Conservation (phyloP, 208 protist species). For the Strigomonas culicis region DNA sequence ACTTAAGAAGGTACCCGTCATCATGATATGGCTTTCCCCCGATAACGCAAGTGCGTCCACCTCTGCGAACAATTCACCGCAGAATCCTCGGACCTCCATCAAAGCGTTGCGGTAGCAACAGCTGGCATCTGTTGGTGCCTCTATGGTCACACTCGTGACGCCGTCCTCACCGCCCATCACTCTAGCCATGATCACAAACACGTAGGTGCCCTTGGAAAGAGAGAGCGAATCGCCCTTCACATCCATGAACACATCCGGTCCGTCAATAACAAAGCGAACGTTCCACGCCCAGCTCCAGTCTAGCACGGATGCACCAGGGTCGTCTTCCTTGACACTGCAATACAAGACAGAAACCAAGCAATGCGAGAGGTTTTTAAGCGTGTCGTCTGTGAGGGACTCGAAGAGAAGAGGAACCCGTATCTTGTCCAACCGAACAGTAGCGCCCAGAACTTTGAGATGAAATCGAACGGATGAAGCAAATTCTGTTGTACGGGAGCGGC, state of each 20-base stretch:
- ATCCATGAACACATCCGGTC: not conserved
- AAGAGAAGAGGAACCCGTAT: not conserved
- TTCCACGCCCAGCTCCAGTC: constrained; percentile 57
- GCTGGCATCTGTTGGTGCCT: constrained; percentile 11
- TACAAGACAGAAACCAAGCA: constrained; percentile 11
- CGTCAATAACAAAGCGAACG: constrained; percentile 37
- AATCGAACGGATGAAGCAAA: constrained; percentile 14
- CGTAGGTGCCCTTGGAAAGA: constrained; percentile 24
- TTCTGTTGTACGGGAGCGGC: constrained; percentile 4
- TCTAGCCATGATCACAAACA: constrained; percentile 27
- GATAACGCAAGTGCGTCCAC: constrained; percentile 33
- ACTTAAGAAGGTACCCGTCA: constrained; percentile 63
- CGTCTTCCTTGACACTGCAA: not conserved
- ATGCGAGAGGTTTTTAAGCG: not conserved
- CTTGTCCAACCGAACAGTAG: constrained; percentile 8
- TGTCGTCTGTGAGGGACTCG: not conserved
- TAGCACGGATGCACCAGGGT: not conserved
- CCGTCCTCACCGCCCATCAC: constrained; percentile 30
- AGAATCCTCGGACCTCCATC: constrained; percentile 41
- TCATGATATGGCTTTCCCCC: constrained; percentile 61
- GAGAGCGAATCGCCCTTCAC: not conserved
- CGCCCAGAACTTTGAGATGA: constrained; percentile 16
- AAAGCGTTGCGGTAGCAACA: constrained; percentile 43
- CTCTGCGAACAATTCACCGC: constrained; percentile 44
- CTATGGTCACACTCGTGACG: not conserved